Base-by-base conservation (phyloP, 495 filamentous ascomycete species). In the Penicillium steckii region DNA sequence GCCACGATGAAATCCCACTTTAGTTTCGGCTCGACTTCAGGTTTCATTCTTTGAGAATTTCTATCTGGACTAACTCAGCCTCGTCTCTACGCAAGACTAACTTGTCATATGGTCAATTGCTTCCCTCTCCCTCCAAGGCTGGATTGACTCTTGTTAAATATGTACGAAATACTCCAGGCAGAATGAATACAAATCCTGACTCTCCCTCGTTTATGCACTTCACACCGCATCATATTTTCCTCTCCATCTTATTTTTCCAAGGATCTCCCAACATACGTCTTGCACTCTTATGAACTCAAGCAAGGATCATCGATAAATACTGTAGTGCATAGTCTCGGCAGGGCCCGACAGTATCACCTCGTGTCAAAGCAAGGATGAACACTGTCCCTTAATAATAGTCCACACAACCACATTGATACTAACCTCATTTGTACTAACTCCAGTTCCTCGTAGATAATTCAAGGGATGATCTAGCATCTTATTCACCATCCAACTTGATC, bases 331-430 rank as follows among this genome's bases (percentile, higher is more conserved):
- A n/a, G n/a, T n/a, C n/a, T n/a, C n/a, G n/a, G n/a, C n/a, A n/a
- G n/a, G 33, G 13, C 33, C 18, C n/a, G 33, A 15, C 15, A 17
- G n/a, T 4, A 37, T 0, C 33, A 23, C 53, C 60, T 56, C 56
- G 46, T 62, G 56, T 48, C 49, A 26, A 23, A 35, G 56, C 46
- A 59, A 59, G 24, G 37, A 19, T 2, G 15, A 17, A 37, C 33
- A 37, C n/a, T n/a, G n/a, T n/a, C n/a, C n/a, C n/a, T n/a, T n/a
- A n/a, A n/a, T n/a, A n/a, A n/a, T n/a, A n/a, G n/a, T n/a, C n/a
- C n/a, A n/a, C n/a, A n/a, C n/a, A n/a, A n/a, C n/a, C n/a, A n/a
- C n/a, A n/a, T n/a, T n/a, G n/a, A n/a, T n/a, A n/a, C n/a, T n/a
- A n/a, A n/a, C 26, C 26, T 27, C 26, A 27, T 27, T 10, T 10